Evolutionary conservation across 2,329 filamentous ascomycete species (phyloP), one percentile per base, ranked within the genome.

Genomic region (Fusarium sororula): DNA sequence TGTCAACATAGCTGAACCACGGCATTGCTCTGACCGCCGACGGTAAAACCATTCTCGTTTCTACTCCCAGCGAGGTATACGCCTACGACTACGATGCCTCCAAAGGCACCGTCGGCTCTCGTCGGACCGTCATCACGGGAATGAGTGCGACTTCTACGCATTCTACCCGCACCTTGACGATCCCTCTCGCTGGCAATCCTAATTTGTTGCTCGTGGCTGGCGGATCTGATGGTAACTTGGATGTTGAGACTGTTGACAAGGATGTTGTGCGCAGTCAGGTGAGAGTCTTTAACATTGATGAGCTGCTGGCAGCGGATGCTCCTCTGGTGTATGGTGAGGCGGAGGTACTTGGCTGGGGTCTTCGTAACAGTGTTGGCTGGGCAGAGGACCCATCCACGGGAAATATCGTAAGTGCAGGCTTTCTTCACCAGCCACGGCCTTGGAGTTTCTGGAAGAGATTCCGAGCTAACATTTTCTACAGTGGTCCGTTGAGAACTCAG

Each of bases 401-500:
- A 22, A 10, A 66, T 9, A 58, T 66, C 13, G 63, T 66, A 30
- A 65, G 63, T 20, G 3, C 6, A 26, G 17, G 4, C 5, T 47
- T 5, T 26, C 24, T 26, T 6, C 18, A 17, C 24, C 17, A 39
- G 14, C 15, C n/a, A 15, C n/a, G n/a, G 5, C 5, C 4, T 11
- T 7, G 8, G 14, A 2, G 1, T 50, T 18, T 3, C 17, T 14
- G 4, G 5, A 6, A 32, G 13, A 32, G 13, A 5, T 32, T 32
- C 32, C 13, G 32, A 32, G 7, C 32, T 32, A 6, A 32, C 32
- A 5, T 32, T 32, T 13, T 1, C 32, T 32, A 32, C 32, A 66
- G 63, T 66, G 63, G 63, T 66, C 63, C 1, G 63, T 66, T 28
- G 63, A 66, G 12, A 66, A 66, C 42, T 66, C 63, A 9, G 63